phyloP scores from a whole-genome alignment of 139 green algal genomes.

The Mesotaenium endlicherianum region DNA sequence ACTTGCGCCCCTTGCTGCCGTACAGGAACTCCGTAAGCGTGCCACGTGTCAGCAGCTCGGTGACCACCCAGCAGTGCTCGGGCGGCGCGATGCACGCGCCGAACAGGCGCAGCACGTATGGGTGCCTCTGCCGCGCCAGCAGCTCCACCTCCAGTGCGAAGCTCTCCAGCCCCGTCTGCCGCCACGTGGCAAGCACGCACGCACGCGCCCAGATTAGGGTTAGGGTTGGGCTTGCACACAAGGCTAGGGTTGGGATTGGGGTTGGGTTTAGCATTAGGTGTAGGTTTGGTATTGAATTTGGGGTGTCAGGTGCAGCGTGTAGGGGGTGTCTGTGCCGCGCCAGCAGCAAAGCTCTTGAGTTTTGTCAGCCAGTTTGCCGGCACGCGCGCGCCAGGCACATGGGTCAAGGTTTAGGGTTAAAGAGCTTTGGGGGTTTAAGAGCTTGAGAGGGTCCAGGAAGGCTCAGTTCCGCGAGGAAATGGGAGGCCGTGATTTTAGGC shows the following conservation, averaged over 20 bases:
- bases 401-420: too few species aligned
- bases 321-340: background rate
- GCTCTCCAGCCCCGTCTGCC: constrained; percentile 1
- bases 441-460: too few species aligned
- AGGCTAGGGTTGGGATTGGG: too few species aligned
- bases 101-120: constrained; percentile 5
- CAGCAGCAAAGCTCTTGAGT: background rate
- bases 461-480: too few species aligned
- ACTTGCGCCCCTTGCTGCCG: constrained; percentile 1
- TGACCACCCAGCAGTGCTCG: constrained; percentile 20
- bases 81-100: background rate
- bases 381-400: too few species aligned
- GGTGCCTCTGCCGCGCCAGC: constrained; percentile 11
- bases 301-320: background rate
- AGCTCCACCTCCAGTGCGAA: constrained; percentile 18
- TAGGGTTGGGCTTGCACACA: too few species aligned
- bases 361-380: constrained; percentile 10
- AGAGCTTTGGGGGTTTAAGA: too few species aligned
- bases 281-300: background rate
- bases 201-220: background rate
- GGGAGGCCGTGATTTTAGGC: too few species aligned
- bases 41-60: background rate
- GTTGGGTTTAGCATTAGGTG: too few species aligned
- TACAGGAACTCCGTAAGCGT: constrained; percentile 17
- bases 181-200: background rate